Conservation (phyloP, 2,329 filamentous ascomycete species). For the Drechslerella dactyloides region DNA sequence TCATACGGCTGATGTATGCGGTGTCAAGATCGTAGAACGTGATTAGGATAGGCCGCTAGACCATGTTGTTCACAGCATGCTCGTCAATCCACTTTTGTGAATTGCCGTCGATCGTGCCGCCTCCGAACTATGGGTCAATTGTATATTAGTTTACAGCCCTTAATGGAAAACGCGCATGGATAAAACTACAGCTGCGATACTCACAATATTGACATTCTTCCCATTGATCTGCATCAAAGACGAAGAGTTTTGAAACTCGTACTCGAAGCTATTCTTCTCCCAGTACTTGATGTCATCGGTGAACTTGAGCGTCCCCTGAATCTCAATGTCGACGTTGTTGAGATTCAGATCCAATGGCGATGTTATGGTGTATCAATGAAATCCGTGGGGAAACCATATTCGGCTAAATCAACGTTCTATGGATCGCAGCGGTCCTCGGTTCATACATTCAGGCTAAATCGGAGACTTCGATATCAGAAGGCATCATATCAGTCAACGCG, state of each 20-base stretch:
- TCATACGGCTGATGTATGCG: conserved; percentile 67
- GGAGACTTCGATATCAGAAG: not conserved
- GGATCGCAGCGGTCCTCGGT: not conserved
- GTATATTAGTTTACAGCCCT: not conserved
- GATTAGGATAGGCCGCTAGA: conserved; percentile 64
- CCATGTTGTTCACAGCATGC: conserved; percentile 65
- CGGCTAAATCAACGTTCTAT: not conserved
- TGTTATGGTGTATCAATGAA: conserved; percentile 67
- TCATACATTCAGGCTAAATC: conserved; percentile 39
- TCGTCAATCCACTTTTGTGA: conserved; percentile 71
- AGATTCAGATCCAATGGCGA: conserved; percentile 71
- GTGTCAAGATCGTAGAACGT: conserved; percentile 66
- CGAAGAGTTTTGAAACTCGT: conserved; percentile 70
- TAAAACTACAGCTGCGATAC: conserved; percentile 59
- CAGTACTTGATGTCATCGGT: conserved; percentile 73
- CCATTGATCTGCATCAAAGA: conserved; percentile 73
- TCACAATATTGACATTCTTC: conserved; percentile 71
- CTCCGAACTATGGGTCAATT: conserved; percentile 63
- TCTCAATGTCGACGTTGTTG: conserved; percentile 68
- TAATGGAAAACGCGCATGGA: not conserved
- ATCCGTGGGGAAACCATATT: conserved; percentile 6
- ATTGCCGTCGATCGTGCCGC: conserved; percentile 64
- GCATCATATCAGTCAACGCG: not conserved
- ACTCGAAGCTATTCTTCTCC: conserved; percentile 69
- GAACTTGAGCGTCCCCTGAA: conserved; percentile 60